A percentile compares a stretch with the other conserved stretches of the same genome.
These are phyloP conservation scores for Ophiostoma perfectum DNA, from an alignment of 2,329 filamentous ascomycete species.

Conservation along the genomic window DNA sequence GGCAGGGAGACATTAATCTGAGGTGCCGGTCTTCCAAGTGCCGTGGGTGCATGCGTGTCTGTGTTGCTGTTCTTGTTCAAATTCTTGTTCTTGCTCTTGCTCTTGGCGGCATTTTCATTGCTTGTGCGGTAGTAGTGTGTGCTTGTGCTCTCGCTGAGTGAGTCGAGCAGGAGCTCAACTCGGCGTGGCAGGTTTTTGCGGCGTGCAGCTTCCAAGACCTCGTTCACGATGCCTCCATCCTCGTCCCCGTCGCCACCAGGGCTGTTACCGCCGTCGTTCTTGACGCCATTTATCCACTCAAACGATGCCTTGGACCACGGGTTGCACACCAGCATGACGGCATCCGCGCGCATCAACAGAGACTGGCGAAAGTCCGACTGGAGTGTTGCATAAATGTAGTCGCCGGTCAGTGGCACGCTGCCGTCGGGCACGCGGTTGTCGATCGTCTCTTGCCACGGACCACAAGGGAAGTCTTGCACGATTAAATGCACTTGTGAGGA, in stretches of 20 bases:
- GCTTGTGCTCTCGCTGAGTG: background rate
- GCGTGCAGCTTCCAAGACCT: constrained; percentile 13
- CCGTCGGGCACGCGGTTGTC: constrained; percentile 9
- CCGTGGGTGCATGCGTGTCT: background rate
- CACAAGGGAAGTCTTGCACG: constrained; percentile 13
- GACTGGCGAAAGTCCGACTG: constrained; percentile 13
- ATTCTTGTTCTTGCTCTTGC: background rate
- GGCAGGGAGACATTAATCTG: constrained; percentile 3
- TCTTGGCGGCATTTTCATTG: too few species aligned
- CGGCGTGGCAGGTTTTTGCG: constrained; percentile 11
- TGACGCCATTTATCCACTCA: constrained; percentile 8
- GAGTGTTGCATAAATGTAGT: constrained; percentile 11
- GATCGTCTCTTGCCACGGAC: constrained; percentile 1
- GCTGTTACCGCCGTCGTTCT: background rate
- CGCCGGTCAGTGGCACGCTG: background rate
- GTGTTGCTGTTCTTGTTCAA: background rate
- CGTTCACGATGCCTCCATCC: constrained; percentile 6
- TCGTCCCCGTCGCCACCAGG: background rate
- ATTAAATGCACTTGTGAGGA: background rate
- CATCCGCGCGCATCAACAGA: constrained; percentile 8
- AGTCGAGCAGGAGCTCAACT: constrained; percentile 5
- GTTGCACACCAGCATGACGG: constrained; percentile 18
- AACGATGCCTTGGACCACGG: constrained; percentile 14
- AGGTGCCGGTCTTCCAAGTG: background rate
- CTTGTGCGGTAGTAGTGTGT: background rate